Conservation (phyloP, 306 rosid genomes). For the Psophocarpus tetragonolobus region DNA sequence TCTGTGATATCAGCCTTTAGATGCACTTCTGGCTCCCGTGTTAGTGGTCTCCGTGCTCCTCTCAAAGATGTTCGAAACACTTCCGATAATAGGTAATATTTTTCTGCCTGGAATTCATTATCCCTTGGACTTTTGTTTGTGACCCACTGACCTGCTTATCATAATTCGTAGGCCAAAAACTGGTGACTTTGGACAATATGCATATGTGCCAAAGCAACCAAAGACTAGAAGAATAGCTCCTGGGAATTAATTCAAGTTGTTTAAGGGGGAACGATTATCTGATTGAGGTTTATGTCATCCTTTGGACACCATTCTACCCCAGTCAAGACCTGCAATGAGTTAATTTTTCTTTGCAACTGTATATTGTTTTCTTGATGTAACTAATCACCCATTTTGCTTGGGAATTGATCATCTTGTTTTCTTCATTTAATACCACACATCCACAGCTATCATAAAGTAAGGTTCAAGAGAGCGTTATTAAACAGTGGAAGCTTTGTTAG, state of each 20-base stretch:
- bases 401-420: not conserved
- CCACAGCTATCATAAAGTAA: constrained; percentile 8
- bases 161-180: constrained; percentile 44
- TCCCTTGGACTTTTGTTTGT: constrained; percentile 29
- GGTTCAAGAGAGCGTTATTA: constrained; percentile 27
- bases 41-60: constrained; percentile 95
- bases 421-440: constrained; percentile 26
- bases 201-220: constrained; percentile 46
- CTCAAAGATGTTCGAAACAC: constrained; percentile 65
- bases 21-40: constrained; percentile 80
- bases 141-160: constrained; percentile 33
- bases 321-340: constrained; percentile 17
- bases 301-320: constrained; percentile 30
- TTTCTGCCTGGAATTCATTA: constrained; percentile 28
- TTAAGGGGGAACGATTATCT: constrained; percentile 20
- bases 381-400: constrained; percentile 5
- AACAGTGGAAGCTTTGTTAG: constrained; percentile 30
- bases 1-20: constrained; percentile 66
- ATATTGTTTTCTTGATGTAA: constrained; percentile 35
- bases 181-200: constrained; percentile 57
- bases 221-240: constrained; percentile 43
- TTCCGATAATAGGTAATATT: constrained; percentile 48
- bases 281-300: constrained; percentile 23
- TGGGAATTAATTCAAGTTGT: constrained; percentile 33
- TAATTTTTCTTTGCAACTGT: constrained; percentile 15